These are phyloP conservation scores for Fraxinus baroniana DNA, from an alignment of 305 asterid species.

Conservation along the genomic window DNA sequence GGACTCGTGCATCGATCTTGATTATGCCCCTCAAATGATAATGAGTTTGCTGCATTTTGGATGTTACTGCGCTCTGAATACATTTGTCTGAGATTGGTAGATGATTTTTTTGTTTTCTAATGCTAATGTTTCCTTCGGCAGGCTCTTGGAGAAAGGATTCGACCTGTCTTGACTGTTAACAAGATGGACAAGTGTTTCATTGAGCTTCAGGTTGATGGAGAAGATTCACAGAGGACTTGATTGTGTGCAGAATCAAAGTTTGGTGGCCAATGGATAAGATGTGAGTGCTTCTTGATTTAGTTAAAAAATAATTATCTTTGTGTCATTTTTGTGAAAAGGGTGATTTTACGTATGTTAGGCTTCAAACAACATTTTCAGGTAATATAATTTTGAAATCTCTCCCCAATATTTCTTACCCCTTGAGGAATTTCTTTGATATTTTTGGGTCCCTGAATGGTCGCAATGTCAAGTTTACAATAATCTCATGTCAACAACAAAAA, in stretches of 20 bases:
- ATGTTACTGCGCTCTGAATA: neutral
- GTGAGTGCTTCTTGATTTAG: conserved; percentile 49
- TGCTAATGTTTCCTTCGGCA: conserved; percentile 25
- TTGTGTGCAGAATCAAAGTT: conserved; percentile 80
- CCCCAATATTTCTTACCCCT: conserved; percentile 5
- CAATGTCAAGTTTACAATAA: neutral
- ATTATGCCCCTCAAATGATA: neutral
- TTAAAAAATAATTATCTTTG: conserved; percentile 15
- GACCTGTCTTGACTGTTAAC: conserved; percentile 36
- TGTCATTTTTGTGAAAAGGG: conserved; percentile 6
- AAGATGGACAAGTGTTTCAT: conserved; percentile 49
- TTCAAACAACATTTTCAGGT: neutral
- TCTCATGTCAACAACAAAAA: neutral
- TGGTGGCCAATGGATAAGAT: conserved; percentile 99
- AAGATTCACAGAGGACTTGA: conserved; percentile 55
- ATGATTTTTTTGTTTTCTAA: neutral
- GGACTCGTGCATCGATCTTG: neutral
- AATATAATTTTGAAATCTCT: neutral
- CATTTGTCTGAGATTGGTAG: neutral
- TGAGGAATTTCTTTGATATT: conserved; percentile 8
- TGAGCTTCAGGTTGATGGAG: conserved; percentile 47
- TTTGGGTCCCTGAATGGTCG: neutral
- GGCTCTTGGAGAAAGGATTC: conserved; percentile 47
- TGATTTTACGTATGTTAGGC: neutral
- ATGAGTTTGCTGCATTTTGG: neutral